Base-by-base conservation (phyloP, 2,329 filamentous ascomycete species). In the Colletotrichum musae region DNA sequence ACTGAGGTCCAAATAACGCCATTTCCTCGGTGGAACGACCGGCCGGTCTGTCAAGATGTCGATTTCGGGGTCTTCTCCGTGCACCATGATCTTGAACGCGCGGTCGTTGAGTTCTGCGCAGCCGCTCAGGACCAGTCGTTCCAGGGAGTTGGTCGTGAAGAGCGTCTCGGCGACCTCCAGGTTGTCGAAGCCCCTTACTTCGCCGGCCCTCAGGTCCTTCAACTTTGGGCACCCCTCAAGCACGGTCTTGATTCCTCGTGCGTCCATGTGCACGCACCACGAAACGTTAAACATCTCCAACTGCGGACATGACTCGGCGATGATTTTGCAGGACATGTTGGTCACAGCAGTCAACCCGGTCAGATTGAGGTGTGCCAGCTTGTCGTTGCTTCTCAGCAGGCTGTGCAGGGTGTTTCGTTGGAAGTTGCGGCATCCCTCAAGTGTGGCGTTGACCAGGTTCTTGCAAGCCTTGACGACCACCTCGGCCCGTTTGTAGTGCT, bases 341-440 rank as follows among this genome's bases (percentile, higher is more conserved):
- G 92, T 94, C 15, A 95, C 93, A 13, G 91, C 91, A 2, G 89
- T 84, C 70, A 98, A 86, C 0, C 94, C 95, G 2, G 94, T 94
- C 45, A 99, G 83, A 75, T 98, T 98, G 74, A 98, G 86, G 74
- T 94, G 91, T n/a, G 92, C 88, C 43, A 99, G 87, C 61, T 89
- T 89, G 64, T 87, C 87, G 78, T 98, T 98, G 62, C 89, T 89
- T 63, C 82, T 84, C 56, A 96, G 84, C 9, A 99, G 84, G 75
- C 89, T 93, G 79, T 94, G 93, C 65, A 98, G 87, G 1, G 95
- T 93, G 4, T 90, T 88, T 43, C 89, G 89, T 67, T 93, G 90
- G 74, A 97, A 93, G 72, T 97, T 96, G 51, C 92, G 90, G 77
- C 94, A 97, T 5, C 94, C 96, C 81, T 98, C 94, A 16, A 98